phyloP scores from a whole-genome alignment of 495 filamentous ascomycete species.

The Penicillium waksmanii region DNA sequence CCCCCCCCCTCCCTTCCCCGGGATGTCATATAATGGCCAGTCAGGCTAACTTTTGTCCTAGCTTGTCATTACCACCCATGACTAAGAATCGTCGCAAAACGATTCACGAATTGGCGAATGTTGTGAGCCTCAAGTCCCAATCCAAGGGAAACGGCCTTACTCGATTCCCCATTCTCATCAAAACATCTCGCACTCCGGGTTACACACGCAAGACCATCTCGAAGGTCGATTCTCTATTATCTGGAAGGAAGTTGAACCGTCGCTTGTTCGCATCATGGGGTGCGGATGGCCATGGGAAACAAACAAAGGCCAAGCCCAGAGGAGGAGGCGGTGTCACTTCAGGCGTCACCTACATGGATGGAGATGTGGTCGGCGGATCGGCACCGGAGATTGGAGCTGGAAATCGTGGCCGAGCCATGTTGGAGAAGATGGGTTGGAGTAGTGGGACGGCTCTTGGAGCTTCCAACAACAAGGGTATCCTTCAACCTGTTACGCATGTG shows the following conservation, averaged over 20 bases:
- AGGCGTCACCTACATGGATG: conserved; percentile 70
- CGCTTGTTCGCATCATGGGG: conserved; percentile 37
- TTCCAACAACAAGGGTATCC: conserved; percentile 81
- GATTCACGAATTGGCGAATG: conserved; percentile 74
- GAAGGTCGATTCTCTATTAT: conserved; percentile 41
- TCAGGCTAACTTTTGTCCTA: conserved; percentile 35
- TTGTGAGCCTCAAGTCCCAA: conserved; percentile 78
- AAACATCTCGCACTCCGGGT: conserved; percentile 63
- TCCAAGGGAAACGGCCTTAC: conserved; percentile 74
- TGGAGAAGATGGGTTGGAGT: conserved; percentile 98
- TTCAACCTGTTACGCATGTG: conserved; percentile 83
- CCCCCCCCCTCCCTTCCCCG: background rate
- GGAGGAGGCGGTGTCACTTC: conserved; percentile 31
- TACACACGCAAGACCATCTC: conserved; percentile 52
- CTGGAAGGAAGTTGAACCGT: conserved; percentile 38
- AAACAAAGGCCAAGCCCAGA: conserved; percentile 40
- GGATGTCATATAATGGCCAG: conserved; percentile 3
- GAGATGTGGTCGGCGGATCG: conserved; percentile 84
- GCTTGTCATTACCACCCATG: conserved; percentile 83
- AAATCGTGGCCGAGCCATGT: conserved; percentile 83
- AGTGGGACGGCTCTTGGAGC: conserved; percentile 86
- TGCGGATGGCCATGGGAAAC: conserved; percentile 18
- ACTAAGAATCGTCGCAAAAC: conserved; percentile 72
- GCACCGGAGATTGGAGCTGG: conserved; percentile 83
- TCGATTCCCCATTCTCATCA: conserved; percentile 77